phyloP scores from a whole-genome alignment of 1,139 yeast species.

The Blastobotrys capitulatus region DNA sequence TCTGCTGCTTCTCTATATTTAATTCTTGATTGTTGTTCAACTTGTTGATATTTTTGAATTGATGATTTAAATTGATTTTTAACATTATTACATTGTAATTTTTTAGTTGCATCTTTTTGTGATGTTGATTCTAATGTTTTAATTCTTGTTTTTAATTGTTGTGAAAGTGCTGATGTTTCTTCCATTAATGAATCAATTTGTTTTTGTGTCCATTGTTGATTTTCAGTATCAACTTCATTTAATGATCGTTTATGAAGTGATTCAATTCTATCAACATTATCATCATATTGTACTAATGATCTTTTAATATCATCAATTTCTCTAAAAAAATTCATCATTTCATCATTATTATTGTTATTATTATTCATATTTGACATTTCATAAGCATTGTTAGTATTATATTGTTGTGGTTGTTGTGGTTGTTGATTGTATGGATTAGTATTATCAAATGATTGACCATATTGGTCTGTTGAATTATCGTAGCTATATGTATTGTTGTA shows the following conservation, averaged over 20 bases:
- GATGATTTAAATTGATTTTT: slow-evolving; percentile 80
- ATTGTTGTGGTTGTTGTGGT: slow-evolving; percentile 17
- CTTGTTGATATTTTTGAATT: slow-evolving; percentile 79
- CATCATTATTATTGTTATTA: slow-evolving; percentile 32
- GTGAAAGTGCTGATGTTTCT: slow-evolving; percentile 76
- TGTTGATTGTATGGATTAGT: no score
- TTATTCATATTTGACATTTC: slow-evolving; percentile 16
- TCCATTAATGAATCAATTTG: slow-evolving; percentile 73
- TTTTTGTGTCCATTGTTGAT: slow-evolving; percentile 62
- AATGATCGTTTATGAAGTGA: slow-evolving; percentile 75
- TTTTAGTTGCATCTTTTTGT: slow-evolving; percentile 66
- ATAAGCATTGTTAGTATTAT: slow-evolving; percentile 8
- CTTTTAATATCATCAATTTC: slow-evolving; percentile 79
- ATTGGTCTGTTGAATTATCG: no score
- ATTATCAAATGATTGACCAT: no score
- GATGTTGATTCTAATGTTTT: slow-evolving; percentile 72
- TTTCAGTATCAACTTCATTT: slow-evolving; percentile 75
- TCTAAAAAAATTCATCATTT: slow-evolving; percentile 73
- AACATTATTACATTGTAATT: slow-evolving; percentile 84
- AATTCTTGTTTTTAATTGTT: slow-evolving; percentile 66
- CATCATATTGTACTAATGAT: slow-evolving; percentile 75
- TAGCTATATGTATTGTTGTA: no score
- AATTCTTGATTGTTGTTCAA: slow-evolving; percentile 83
- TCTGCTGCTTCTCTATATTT: slow-evolving; percentile 84
- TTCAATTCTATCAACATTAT: slow-evolving; percentile 70